Conservation (phyloP, 2,329 filamentous ascomycete genomes). For the Chaetomium sp. region DNA sequence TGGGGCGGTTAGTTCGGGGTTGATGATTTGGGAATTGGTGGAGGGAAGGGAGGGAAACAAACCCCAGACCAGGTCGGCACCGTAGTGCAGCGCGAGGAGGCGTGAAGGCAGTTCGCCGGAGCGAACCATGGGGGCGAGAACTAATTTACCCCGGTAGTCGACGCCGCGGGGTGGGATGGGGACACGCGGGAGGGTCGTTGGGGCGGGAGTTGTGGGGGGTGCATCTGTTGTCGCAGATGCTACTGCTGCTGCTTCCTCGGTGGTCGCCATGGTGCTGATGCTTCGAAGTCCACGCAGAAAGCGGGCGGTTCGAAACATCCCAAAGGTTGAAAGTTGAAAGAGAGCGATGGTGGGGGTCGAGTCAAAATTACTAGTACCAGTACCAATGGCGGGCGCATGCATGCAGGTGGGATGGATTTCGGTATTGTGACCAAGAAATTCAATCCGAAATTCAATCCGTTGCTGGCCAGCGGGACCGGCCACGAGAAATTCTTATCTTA, state of each 20-base stretch:
- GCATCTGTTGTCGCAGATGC: background rate
- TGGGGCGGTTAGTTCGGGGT: background rate
- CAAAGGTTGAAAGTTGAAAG: background rate
- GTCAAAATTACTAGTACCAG: background rate
- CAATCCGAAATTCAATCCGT: background rate
- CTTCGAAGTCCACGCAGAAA: constrained; percentile 21
- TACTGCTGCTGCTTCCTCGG: constrained; percentile 16
- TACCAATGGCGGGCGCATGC: background rate
- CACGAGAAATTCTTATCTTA: background rate
- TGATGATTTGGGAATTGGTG: background rate
- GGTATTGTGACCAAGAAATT: background rate
- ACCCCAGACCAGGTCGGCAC: constrained; percentile 97
- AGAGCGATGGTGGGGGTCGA: background rate
- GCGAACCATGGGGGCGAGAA: constrained; percentile 96
- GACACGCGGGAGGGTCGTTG: constrained; percentile 57
- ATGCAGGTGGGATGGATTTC: background rate
- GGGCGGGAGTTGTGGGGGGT: background rate
- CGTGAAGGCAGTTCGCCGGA: constrained; percentile 94
- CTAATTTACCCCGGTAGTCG: constrained; percentile 90
- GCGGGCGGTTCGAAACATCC: constrained; percentile 22
- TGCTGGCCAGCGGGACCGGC: background rate
- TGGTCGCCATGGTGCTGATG: constrained; percentile 19
- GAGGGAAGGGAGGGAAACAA: constrained; percentile 37
- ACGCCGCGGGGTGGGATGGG: constrained; percentile 86
- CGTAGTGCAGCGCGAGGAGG: constrained; percentile 87